These are phyloP conservation scores for Suillus tomentosus DNA, from an alignment of 768 basidiomycete genomes.

Conservation along the genomic window DNA sequence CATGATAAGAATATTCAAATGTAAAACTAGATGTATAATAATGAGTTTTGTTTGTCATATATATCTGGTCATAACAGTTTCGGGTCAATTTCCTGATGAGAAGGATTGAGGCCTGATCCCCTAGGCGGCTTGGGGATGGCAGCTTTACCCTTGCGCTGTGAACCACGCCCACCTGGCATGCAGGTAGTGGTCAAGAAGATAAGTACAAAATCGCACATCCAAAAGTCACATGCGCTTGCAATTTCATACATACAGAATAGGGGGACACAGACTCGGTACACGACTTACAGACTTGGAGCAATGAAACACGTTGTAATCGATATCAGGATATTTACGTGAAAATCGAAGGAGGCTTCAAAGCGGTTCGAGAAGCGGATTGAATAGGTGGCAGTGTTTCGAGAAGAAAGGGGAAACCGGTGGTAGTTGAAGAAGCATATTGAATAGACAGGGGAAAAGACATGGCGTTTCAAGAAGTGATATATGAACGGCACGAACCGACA, in stretches of 20 bases:
- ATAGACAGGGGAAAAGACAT: background rate
- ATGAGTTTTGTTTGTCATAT: too few relatives aligned
- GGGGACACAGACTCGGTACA: background rate
- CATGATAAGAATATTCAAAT: too few relatives aligned
- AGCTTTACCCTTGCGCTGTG: background rate
- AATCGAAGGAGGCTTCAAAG: too few relatives aligned
- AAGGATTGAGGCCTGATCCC: background rate
- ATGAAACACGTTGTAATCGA: too few relatives aligned
- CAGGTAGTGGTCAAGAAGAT: background rate
- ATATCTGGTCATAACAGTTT: too few relatives aligned
- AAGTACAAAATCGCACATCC: background rate
- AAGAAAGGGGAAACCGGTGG: too few relatives aligned
- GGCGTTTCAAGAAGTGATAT: background rate
- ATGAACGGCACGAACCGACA: background rate
- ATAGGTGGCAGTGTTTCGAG: background rate
- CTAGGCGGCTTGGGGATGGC: background rate
- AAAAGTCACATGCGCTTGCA: background rate
- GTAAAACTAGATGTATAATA: too few relatives aligned
- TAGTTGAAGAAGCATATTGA: background rate
- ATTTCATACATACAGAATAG: background rate
- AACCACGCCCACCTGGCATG: background rate
- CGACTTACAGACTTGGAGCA: background rate
- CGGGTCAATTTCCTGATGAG: too few relatives aligned
- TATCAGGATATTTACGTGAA: too few relatives aligned
- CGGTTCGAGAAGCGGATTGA: too few relatives aligned